A percentile compares a stretch with the other conserved stretches of the same genome.
These are phyloP conservation scores for Lepidium aucheri DNA, from an alignment of 345 rosid species.

Conservation along the genomic window DNA sequence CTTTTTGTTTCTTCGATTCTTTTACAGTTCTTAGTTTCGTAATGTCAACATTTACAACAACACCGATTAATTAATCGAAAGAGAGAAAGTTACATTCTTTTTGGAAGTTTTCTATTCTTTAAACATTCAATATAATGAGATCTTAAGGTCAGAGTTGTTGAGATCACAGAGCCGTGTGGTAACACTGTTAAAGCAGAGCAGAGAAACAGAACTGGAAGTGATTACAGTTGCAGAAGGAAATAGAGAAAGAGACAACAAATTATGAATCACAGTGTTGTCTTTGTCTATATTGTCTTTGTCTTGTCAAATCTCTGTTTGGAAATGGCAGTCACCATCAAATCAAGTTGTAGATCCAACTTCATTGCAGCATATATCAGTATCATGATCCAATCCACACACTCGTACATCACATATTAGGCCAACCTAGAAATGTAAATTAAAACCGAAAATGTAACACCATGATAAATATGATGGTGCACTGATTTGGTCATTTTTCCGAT, in stretches of 20 bases:
- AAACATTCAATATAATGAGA: background rate
- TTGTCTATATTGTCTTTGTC: slow-evolving; percentile 7
- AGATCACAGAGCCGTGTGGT: background rate
- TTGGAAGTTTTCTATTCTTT: background rate
- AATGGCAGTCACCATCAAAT: slow-evolving; percentile 22
- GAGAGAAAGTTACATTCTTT: background rate
- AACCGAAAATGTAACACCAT: too few relatives aligned
- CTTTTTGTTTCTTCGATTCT: slow-evolving; percentile 12
- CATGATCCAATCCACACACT: slow-evolving; percentile 10
- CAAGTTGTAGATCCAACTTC: slow-evolving; percentile 13
- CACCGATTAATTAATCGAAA: slow-evolving; percentile 11
- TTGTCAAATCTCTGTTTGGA: slow-evolving; percentile 21
- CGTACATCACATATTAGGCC: slow-evolving; percentile 6
- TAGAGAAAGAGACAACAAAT: slow-evolving; percentile 19
- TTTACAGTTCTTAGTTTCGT: slow-evolving; percentile 5
- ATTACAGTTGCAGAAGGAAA: slow-evolving; percentile 19
- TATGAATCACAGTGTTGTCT: slow-evolving; percentile 18
- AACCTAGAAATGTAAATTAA: background rate
- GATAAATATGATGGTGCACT: too few relatives aligned
- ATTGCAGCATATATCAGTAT: slow-evolving; percentile 18
- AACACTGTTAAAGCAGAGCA: slow-evolving; percentile 15
- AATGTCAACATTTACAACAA: slow-evolving; percentile 19
- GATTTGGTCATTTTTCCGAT: too few relatives aligned
- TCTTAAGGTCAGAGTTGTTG: background rate
- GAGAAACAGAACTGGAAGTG: slow-evolving; percentile 19